Conservation (phyloP, 106 monocot species). For the Hemerocallis citrina region DNA sequence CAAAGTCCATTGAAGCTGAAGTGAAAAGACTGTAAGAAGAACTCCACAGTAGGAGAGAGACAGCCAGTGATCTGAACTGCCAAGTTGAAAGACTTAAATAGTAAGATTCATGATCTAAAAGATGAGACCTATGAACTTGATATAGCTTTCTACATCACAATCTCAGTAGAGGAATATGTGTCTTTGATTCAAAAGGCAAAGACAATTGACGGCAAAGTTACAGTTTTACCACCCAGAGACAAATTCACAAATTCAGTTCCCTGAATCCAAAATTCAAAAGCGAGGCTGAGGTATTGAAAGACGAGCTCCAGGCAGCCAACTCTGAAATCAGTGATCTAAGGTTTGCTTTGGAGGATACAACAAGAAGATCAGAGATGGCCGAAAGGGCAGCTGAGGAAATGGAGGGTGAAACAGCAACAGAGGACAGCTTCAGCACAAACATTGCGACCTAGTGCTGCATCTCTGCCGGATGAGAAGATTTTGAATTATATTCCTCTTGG, state of each 20-base stretch:
- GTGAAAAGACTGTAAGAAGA: conserved; percentile 12
- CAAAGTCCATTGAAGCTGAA: conserved; percentile 1
- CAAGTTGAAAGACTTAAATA: conserved; percentile 10
- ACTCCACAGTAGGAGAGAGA: conserved; percentile 4
- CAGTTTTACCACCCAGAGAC: background rate
- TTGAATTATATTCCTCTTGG: conserved; percentile 19
- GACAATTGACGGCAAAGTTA: background rate
- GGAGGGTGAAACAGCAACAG: conserved; percentile 10
- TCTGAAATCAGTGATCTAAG: conserved; percentile 12
- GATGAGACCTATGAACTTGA: background rate
- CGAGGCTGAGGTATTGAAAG: conserved; percentile 4
- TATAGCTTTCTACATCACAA: conserved; percentile 9
- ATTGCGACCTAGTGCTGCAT: background rate
- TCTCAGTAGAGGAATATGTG: conserved; percentile 17
- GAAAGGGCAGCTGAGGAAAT: conserved; percentile 29
- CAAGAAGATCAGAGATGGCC: conserved; percentile 22
- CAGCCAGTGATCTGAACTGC: conserved; percentile 5
- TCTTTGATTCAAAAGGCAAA: conserved; percentile 8
- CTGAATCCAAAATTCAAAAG: background rate
- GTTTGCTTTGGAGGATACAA: conserved; percentile 10
- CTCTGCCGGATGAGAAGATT: background rate
- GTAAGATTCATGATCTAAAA: conserved; percentile 9
- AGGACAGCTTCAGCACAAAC: conserved; percentile 4
- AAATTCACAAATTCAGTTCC: background rate
- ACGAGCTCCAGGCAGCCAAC: conserved; percentile 20